Percentiles rank a stretch among this genome's conserved stretches.
Conservation (phyloP, 306 rosid genomes). For the Pterocarpus macrocarpus region DNA sequence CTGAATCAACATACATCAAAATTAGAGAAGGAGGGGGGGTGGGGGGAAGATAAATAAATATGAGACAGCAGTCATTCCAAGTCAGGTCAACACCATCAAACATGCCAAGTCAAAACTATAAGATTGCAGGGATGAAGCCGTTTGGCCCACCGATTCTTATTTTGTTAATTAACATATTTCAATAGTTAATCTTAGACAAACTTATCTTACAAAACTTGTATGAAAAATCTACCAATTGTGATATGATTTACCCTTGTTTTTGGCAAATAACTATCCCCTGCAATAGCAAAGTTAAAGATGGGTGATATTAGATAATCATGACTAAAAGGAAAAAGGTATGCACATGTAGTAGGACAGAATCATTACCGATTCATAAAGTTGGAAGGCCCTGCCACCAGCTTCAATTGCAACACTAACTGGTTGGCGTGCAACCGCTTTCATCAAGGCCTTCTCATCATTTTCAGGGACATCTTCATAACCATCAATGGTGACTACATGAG, state of each 20-base stretch:
- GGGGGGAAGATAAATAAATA: background rate
- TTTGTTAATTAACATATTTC: background rate
- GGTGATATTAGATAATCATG: background rate
- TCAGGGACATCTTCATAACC: conserved; percentile 82
- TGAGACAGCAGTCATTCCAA: too few species aligned
- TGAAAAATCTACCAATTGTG: background rate
- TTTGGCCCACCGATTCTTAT: too few species aligned
- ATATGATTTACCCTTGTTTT: background rate
- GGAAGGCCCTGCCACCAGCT: conserved; percentile 95
- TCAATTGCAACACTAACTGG: conserved; percentile 92
- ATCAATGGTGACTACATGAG: conserved; percentile 76
- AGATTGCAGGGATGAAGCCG: background rate
- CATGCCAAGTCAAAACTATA: background rate
- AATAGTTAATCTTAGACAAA: conserved; percentile 1
- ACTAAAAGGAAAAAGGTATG: background rate
- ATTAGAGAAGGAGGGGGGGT: background rate
- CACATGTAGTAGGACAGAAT: background rate
- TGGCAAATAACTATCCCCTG: background rate
- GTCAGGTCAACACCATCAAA: too few species aligned
- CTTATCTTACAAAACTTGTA: background rate
- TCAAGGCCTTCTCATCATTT: conserved; percentile 79
- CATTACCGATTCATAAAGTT: conserved; percentile 77
- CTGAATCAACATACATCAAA: conserved; percentile 46
- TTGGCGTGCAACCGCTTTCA: conserved; percentile 80
- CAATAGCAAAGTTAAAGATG: background rate